Conservation (phyloP, 2,329 filamentous ascomycete species). For the Penicillium sp. region DNA sequence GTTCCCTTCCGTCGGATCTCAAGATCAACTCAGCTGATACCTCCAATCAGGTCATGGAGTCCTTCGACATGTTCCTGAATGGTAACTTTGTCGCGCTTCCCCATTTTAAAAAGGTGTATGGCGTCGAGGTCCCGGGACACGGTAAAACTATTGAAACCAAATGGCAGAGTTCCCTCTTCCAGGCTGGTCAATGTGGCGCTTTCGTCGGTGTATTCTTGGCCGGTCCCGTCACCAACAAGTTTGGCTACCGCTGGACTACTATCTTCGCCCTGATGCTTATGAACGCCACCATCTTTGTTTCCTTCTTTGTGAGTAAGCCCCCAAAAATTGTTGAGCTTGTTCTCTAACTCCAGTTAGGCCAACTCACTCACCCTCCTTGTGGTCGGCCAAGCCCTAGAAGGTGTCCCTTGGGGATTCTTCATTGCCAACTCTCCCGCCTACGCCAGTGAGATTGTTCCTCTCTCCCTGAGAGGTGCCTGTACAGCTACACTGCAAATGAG, state of each 20-base stretch:
- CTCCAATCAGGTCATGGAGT: conserved; percentile 42
- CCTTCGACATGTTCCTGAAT: conserved; percentile 44
- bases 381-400: conserved; percentile 25
- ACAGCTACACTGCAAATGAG: conserved; percentile 25
- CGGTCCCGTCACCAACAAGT: conserved; percentile 51
- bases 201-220: conserved; percentile 53
- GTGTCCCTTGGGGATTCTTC: conserved; percentile 27
- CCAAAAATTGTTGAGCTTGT: not conserved
- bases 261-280: conserved; percentile 49
- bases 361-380: conserved; percentile 38
- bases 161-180: conserved; percentile 50
- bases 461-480: conserved; percentile 21
- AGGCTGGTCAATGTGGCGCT: conserved; percentile 50
- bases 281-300: conserved; percentile 54
- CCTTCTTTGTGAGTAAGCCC: conserved; percentile 44
- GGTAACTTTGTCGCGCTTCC: conserved; percentile 41
- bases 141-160: conserved; percentile 32
- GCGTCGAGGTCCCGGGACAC: conserved; percentile 19
- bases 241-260: conserved; percentile 55
- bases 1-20: not conserved
- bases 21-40: not conserved
- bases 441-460: conserved; percentile 23
- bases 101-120: conserved; percentile 35
- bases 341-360: conserved; percentile 17
- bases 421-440: conserved; percentile 26